These are phyloP conservation scores for Fusarium tricinctum DNA, from an alignment of 2,329 filamentous ascomycete species.

Conservation along the genomic window DNA sequence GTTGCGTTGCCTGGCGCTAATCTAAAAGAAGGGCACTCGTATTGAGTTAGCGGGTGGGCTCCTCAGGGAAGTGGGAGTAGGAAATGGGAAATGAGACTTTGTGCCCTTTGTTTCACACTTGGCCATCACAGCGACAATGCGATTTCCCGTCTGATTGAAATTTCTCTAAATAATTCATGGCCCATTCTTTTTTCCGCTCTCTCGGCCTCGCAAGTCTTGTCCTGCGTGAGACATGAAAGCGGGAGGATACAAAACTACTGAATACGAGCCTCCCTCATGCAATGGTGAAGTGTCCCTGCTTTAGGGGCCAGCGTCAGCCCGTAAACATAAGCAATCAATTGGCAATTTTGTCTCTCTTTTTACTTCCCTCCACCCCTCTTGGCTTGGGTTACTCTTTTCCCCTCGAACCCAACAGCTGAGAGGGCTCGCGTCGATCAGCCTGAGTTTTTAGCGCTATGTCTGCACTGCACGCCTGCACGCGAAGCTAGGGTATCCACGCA, in stretches of 20 bases:
- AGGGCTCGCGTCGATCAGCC: slow-evolving; percentile 5
- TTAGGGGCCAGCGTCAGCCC: background rate
- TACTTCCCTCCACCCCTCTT: background rate
- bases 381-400: too few species aligned
- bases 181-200: background rate
- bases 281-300: slow-evolving; percentile 4
- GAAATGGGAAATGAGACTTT: background rate
- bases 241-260: slow-evolving; percentile 2
- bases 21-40: slow-evolving; percentile 2
- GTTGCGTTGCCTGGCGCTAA: slow-evolving; percentile 13
- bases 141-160: background rate
- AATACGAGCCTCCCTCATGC: slow-evolving; percentile 21
- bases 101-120: background rate
- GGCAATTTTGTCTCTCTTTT: background rate
- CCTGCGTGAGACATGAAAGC: slow-evolving; percentile 1
- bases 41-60: too few species aligned
- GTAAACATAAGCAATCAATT: slow-evolving; percentile 5
- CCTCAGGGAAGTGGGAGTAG: too few species aligned
- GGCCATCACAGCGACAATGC: background rate
- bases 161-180: too few species aligned
- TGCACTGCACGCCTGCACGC: background rate
- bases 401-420: background rate
- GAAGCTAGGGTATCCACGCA: background rate
- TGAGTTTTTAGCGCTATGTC: slow-evolving; percentile 10
- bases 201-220: background rate